Conservation (phyloP, 2,329 filamentous ascomycete species). For the Pseudocercospora pini-densiflorae region DNA sequence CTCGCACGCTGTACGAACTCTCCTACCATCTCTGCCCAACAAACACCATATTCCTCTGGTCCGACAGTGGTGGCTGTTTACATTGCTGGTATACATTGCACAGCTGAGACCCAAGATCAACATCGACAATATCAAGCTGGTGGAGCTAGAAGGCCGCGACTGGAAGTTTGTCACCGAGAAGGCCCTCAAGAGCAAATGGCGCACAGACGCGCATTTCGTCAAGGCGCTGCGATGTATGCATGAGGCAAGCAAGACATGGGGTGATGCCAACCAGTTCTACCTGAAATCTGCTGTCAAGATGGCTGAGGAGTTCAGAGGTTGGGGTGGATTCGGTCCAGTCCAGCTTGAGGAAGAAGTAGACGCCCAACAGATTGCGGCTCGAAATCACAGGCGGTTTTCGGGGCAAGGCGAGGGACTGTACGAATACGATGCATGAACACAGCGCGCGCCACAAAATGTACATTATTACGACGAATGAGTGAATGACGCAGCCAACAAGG, state of each 20-base stretch:
- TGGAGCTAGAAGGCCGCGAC: slow-evolving; percentile 65
- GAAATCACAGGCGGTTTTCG: slow-evolving; percentile 13
- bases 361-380: slow-evolving; percentile 7
- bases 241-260: slow-evolving; percentile 76
- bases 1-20: slow-evolving; percentile 83
- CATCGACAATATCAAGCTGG: slow-evolving; percentile 63
- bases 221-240: slow-evolving; percentile 78
- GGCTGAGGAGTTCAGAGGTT: slow-evolving; percentile 73
- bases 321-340: slow-evolving; percentile 57
- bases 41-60: slow-evolving; percentile 75
- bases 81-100: slow-evolving; percentile 75
- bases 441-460: neutral
- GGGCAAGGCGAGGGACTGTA: slow-evolving; percentile 19
- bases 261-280: slow-evolving; percentile 68
- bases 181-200: slow-evolving; percentile 69
- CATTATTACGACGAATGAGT: slow-evolving; percentile 7
- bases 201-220: slow-evolving; percentile 80
- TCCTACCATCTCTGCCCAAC: slow-evolving; percentile 76
- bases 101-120: slow-evolving; percentile 75
- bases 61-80: slow-evolving; percentile 87
- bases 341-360: slow-evolving; percentile 27
- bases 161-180: slow-evolving; percentile 79
- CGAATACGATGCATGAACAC: slow-evolving; percentile 15
- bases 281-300: slow-evolving; percentile 72
- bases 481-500: neutral